Evolutionary conservation across 139 green algal genomes (phyloP), one percentile per base, ranked within the genome.

Genomic region (Dunaliella primolecta): DNA sequence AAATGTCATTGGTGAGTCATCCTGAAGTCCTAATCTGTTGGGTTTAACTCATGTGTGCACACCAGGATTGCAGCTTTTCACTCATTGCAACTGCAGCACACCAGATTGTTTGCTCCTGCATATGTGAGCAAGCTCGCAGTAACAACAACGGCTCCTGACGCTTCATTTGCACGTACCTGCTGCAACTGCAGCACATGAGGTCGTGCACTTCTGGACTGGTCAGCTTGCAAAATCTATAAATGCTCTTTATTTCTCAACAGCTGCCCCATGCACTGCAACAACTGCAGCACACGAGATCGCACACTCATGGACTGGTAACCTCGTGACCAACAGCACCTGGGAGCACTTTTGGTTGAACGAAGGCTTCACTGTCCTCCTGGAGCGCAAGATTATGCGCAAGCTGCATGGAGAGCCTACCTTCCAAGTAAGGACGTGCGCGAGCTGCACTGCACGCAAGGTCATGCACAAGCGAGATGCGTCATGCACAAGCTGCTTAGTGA

Each of bases 301-400:
- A 0, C 96, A 99, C 93, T 91, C 55, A 85, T 99, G 96, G 96
- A 97, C 92, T 0, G 96, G 96, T 46, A 98, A 98, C 89, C 91
- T 98, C 72, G 96, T 98, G 31, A 97, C 95, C 46, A 98, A 98
- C 81, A 88, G 86, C 1, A 92, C 88, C 1, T 98, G 93, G 94
- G 89, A 96, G 84, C 79, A 91, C 84, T 92, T 92, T 35, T 92
- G 86, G 90, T 84, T 91, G 46, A 93, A 93, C 75, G 90, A 92
- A 83, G 37, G 77, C 7, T 95, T 86, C 82, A 97, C 94, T 0
- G 92, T 98, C 2, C 96, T 92, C 57, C 84, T 98, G 71, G 95
- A 98, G 91, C 88, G 95, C 78, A 96, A 95, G 85, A 98, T 98
- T 37, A 77, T 97, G n/a, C 93, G 91, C 0, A 75, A 85, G 1